phyloP scores from a whole-genome alignment of 2,329 filamentous ascomycete genomes.

The Saccharata proteae region DNA sequence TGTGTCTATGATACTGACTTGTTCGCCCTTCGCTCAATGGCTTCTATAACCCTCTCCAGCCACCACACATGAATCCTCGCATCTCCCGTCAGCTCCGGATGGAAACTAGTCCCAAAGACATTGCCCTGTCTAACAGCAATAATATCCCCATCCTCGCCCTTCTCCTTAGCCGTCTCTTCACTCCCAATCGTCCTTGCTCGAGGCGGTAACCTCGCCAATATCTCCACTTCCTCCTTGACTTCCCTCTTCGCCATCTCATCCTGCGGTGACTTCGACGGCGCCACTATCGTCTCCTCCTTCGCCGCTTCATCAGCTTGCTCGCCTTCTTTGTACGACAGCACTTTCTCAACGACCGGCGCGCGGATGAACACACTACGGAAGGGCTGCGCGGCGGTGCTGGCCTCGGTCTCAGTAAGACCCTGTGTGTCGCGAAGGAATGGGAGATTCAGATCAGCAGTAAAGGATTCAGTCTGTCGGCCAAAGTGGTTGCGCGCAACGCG shows the following conservation, averaged over 20 bases:
- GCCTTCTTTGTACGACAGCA: conserved; percentile 45
- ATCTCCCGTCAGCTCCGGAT: conserved; percentile 85
- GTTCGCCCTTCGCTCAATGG: no score
- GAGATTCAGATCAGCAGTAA: conserved; percentile 62
- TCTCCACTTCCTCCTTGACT: conserved; percentile 40
- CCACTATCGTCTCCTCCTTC: conserved; percentile 41
- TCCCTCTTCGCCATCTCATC: conserved; percentile 33
- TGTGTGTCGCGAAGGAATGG: conserved; percentile 46
- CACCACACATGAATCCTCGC: conserved; percentile 88
- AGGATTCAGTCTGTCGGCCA: conserved; percentile 84
- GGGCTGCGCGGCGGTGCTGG: conserved; percentile 23
- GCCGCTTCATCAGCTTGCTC: conserved; percentile 39
- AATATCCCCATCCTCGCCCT: conserved; percentile 55
- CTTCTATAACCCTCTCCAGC: conserved; percentile 54
- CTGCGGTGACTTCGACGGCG: conserved; percentile 40
- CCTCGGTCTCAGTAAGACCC: conserved; percentile 17
- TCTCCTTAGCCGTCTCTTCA: conserved; percentile 33
- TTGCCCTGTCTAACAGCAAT: conserved; percentile 85
- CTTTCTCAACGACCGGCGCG: conserved; percentile 79
- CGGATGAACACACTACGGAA: conserved; percentile 88
- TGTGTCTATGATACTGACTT: no score
- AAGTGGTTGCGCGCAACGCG: conserved; percentile 91
- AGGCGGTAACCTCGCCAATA: conserved; percentile 45
- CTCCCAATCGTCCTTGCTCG: conserved; percentile 37
- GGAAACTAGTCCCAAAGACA: conserved; percentile 89